Evolutionary conservation across 73 alveolate genomes (phyloP), one percentile per base, ranked within the genome.

Genomic region (Tetrahymena borealis): DNA sequence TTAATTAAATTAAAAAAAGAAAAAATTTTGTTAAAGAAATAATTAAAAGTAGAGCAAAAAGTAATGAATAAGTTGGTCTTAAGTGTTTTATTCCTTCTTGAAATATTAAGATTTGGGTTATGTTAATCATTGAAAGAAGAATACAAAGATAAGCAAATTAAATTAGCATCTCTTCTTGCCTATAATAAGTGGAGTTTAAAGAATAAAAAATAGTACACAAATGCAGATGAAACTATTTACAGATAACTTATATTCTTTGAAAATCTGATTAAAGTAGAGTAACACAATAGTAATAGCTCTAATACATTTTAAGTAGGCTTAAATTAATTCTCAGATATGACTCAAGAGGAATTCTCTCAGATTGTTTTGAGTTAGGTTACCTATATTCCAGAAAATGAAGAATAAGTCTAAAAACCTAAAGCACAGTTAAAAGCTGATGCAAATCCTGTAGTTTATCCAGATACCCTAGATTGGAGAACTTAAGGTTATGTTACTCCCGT

Each of bases 401-500:
- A 91, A 60, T 32, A 77, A 91, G 42, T 32, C 36, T 4, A 43
- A 91, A 9, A 33, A 12, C 33, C n/a, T n/a, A n/a, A n/a, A n/a
- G n/a, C n/a, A n/a, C n/a, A n/a, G n/a, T n/a, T n/a, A n/a, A n/a
- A n/a, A n/a, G n/a, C n/a, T n/a, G n/a, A n/a, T n/a, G n/a, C n/a
- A n/a, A n/a, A n/a, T n/a, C n/a, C n/a, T n/a, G 91, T 77, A 32
- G 31, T 33, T 18, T 28, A 92, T 24, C 85, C 90, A 39, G 78
- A 33, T 32, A 77, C 43, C 0, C 90, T 90, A 13, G 93, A 92
- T 96, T 97, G 99, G 95, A 94, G 79, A 92, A 96, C n/a, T 38
- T 91, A 91, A 95, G 95, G 85, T 60, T 32, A 32, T 2, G 85
- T 78, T 94, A 94, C 97, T 36, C 97, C 98, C 0, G 97, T 97